phyloP scores from a whole-genome alignment of 306 rosid species.

The Bauhinia variegata region DNA sequence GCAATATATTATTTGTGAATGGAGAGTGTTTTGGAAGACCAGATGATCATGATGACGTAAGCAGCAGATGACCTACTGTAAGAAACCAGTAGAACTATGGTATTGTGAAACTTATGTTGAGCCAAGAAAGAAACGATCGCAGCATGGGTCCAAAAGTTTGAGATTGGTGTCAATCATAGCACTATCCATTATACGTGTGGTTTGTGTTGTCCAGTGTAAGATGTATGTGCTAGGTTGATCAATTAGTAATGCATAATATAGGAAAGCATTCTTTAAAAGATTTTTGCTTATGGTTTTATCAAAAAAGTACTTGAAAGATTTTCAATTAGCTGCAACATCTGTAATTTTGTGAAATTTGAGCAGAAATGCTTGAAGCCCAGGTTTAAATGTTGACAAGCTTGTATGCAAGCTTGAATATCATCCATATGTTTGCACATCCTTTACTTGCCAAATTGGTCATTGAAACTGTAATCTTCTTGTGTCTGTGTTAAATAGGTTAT shows the following conservation, averaged over 20 bases:
- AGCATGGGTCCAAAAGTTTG: neutral
- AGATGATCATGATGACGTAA: too few species aligned
- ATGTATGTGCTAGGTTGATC: slow-evolving; percentile 16
- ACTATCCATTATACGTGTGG: neutral
- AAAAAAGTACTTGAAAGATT: neutral
- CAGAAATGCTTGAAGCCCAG: neutral
- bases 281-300: too few species aligned
- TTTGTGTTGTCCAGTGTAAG: neutral
- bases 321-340: neutral
- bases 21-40: too few species aligned
- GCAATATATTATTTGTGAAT: too few species aligned
- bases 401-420: neutral
- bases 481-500: slow-evolving; percentile 1
- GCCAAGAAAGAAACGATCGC: neutral
- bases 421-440: neutral
- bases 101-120: neutral
- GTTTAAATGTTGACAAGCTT: too few species aligned
- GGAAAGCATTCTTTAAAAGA: neutral
- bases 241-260: neutral
- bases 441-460: slow-evolving; percentile 6
- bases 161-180: neutral
- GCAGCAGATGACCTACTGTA: too few species aligned
- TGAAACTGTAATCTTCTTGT: slow-evolving; percentile 1
- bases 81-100: too few species aligned
- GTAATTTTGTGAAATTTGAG: slow-evolving; percentile 19